phyloP scores from a whole-genome alignment of 176 grass and related monocot genomes.

The Phoenix roebelenii region DNA sequence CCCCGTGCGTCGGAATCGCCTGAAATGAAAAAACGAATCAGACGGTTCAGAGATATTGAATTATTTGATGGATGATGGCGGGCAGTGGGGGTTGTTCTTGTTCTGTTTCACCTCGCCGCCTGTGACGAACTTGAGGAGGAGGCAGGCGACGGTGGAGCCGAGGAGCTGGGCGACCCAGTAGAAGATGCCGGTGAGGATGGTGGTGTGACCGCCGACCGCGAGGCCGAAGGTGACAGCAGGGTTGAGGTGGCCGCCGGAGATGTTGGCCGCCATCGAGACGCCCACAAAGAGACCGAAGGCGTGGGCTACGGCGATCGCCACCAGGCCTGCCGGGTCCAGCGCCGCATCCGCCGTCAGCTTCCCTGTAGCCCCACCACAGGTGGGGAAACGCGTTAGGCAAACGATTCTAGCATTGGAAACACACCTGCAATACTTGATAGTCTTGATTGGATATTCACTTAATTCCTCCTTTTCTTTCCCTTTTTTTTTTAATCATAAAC shows the following conservation, averaged over 20 bases:
- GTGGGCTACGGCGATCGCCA: slow-evolving; percentile 65
- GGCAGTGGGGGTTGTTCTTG: too few species aligned
- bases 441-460: too few species aligned
- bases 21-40: slow-evolving; percentile 5
- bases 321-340: slow-evolving; percentile 65
- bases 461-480: too few species aligned
- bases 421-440: too few species aligned
- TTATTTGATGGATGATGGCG: too few species aligned
- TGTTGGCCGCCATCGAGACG: slow-evolving; percentile 70
- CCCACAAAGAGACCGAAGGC: slow-evolving; percentile 81
- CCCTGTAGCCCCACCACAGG: slow-evolving; percentile 12
- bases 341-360: slow-evolving; percentile 47
- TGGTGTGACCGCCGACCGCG: slow-evolving; percentile 73
- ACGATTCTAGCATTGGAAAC: too few species aligned
- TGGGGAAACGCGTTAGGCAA: too few species aligned
- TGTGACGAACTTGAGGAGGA: slow-evolving; percentile 73
- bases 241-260: slow-evolving; percentile 90
- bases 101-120: slow-evolving; percentile 37
- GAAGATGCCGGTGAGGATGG: slow-evolving; percentile 79
- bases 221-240: slow-evolving; percentile 84
- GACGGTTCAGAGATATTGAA: too few species aligned
- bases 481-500: too few species aligned
- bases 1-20: slow-evolving; percentile 64
- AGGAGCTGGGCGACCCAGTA: slow-evolving; percentile 84
- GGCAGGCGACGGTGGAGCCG: slow-evolving; percentile 58